Evolutionary conservation across 139 green algal species (phyloP).

Genomic region (Microglena sp.): DNA sequence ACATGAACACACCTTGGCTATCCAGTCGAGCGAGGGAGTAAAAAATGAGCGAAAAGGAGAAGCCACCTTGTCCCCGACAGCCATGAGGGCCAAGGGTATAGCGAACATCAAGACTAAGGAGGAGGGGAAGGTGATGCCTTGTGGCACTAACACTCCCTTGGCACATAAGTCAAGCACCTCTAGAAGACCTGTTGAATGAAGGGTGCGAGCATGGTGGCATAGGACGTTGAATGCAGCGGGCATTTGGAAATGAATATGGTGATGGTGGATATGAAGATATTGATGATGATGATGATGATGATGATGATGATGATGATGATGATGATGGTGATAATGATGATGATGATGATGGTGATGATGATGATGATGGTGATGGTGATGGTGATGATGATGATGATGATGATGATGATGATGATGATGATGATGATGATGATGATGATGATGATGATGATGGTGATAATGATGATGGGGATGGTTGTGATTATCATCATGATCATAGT

Average conservation of each 20-base stretch:
- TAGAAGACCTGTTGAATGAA: no score
- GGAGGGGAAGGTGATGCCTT: conserved; percentile 26
- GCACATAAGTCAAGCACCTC: no score
- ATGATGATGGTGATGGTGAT: not conserved
- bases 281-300: not conserved
- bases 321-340: not conserved
- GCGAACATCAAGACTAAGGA: conserved; percentile 12
- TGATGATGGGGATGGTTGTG: no score
- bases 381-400: not conserved
- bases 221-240: no score
- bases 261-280: conserved; percentile 3
- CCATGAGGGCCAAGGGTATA: conserved; percentile 5
- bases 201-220: no score
- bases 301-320: not conserved
- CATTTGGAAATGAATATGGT: not conserved
- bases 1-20: no score
- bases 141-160: no score
- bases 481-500: no score
- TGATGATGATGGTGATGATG: not conserved
- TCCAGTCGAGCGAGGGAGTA: conserved; percentile 63
- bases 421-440: no score
- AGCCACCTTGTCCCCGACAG: conserved; percentile 27
- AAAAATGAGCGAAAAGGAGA: conserved; percentile 28
- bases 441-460: no score
- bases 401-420: no score